These are phyloP conservation scores for Sorghum bicolor DNA, from an alignment of 176 grass and related monocot genomes.

Conservation along the genomic window Sorghum_bicolor_NCBIv3 NC_012879.2:48246501-48247000, in stretches of 20 bases:
- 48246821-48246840: constrained; percentile 51
- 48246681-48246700: constrained; percentile 48
- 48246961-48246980: constrained; percentile 11
- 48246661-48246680: constrained; percentile 45
- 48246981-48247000: background rate
- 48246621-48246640: constrained; percentile 55
- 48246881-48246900: constrained; percentile 80
- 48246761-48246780: constrained; percentile 92
- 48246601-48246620: constrained; percentile 39
- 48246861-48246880: constrained; percentile 60
- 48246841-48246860: constrained; percentile 68
- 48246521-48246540: constrained; percentile 69
- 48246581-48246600: constrained; percentile 67
- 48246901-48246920: constrained; percentile 67
- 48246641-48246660: constrained; percentile 85
- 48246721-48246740: constrained; percentile 55
- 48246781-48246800: constrained; percentile 56
- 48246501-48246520: constrained; percentile 78
- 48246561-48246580: constrained; percentile 84
- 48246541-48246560: constrained; percentile 74
- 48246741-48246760: constrained; percentile 71
- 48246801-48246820: constrained; percentile 64
- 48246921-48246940: constrained; percentile 52
- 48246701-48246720: constrained; percentile 49
- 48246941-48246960: constrained; percentile 45